Evolutionary conservation across 2,329 filamentous ascomycete genomes (phyloP).

Genomic region (Colletotrichum sp.): DNA sequence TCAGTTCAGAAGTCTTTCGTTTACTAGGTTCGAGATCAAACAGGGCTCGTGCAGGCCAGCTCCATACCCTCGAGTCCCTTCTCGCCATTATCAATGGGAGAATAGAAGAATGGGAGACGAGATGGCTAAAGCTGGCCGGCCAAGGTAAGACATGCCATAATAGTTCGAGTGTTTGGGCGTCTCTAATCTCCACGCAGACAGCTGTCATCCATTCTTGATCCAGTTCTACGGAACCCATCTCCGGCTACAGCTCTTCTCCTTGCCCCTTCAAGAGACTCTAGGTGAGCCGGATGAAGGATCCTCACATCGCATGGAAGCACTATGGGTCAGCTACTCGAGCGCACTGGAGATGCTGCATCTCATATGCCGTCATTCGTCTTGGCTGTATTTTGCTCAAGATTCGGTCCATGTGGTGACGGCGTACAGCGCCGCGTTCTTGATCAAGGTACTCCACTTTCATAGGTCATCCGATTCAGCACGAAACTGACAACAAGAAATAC

Average conservation of each 20-base stretch:
- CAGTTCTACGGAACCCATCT: conserved; percentile 42
- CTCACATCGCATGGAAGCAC: conserved; percentile 30
- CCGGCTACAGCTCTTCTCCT: conserved; percentile 38
- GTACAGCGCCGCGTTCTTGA: conserved; percentile 41
- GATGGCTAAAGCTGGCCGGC: conserved; percentile 21
- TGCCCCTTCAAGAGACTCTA: conserved; percentile 36
- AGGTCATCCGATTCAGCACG: fast-evolving
- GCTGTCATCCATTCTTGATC: conserved; percentile 38
- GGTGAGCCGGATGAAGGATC: conserved; percentile 22
- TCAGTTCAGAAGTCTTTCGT: conserved; percentile 37
- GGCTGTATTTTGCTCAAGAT: conserved; percentile 43
- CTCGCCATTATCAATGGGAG: conserved; percentile 25
- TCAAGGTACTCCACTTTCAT: conserved; percentile 30
- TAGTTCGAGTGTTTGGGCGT: background rate
- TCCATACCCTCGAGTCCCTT: conserved; percentile 26
- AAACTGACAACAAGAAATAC: background rate
- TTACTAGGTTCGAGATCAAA: conserved; percentile 23
- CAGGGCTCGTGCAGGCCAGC: conserved; percentile 5
- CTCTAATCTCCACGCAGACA: background rate
- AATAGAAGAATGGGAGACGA: conserved; percentile 27
- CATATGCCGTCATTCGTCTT: conserved; percentile 30
- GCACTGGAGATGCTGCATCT: conserved; percentile 33
- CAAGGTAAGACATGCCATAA: background rate
- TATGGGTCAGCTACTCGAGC: conserved; percentile 34
- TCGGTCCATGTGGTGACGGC: conserved; percentile 46